Percentiles rank a stretch among this genome's conserved stretches.
These are phyloP conservation scores for Bruguiera sexangula DNA, from an alignment of 345 rosid species.

Conservation along the genomic window DNA sequence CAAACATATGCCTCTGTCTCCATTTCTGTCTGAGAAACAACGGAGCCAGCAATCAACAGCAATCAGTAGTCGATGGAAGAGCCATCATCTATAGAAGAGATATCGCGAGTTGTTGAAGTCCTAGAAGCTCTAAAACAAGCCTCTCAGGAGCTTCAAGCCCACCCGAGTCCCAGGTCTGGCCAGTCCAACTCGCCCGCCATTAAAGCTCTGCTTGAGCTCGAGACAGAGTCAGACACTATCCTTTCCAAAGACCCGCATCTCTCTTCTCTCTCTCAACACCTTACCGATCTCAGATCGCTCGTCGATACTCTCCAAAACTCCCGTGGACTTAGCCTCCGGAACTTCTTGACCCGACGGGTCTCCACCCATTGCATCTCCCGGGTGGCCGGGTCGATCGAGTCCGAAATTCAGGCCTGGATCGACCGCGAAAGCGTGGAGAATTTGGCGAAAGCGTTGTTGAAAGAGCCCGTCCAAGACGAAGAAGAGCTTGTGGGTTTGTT, in stretches of 20 bases:
- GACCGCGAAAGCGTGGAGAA: conserved; percentile 60
- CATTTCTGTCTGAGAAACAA: not conserved
- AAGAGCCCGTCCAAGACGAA: conserved; percentile 22
- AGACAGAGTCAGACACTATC: conserved; percentile 49
- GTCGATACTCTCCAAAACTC: conserved; percentile 34
- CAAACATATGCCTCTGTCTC: not conserved
- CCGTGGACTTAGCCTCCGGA: conserved; percentile 35
- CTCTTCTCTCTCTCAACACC: conserved; percentile 44
- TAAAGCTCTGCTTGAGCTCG: conserved; percentile 59
- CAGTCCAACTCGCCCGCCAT: conserved; percentile 46
- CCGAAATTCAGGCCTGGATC: conserved; percentile 71
- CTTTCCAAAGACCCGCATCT: conserved; percentile 57
- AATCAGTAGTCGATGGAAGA: conserved; percentile 9
- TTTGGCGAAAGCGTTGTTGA: conserved; percentile 29
- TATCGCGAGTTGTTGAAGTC: conserved; percentile 38
- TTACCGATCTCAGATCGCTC: conserved; percentile 43
- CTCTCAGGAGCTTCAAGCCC: conserved; percentile 50
- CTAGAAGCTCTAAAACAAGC: conserved; percentile 71
- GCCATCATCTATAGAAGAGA: conserved; percentile 21
- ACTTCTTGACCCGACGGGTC: conserved; percentile 52
- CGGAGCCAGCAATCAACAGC: not conserved
- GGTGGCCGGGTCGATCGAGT: conserved; percentile 59
- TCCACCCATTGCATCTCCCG: conserved; percentile 60
- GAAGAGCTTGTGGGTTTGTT: conserved; percentile 41
- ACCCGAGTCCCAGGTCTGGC: conserved; percentile 31